These are phyloP conservation scores for Patellifolia procumbens DNA, from an alignment of 179 eudicot species.

Conservation along the genomic window DNA sequence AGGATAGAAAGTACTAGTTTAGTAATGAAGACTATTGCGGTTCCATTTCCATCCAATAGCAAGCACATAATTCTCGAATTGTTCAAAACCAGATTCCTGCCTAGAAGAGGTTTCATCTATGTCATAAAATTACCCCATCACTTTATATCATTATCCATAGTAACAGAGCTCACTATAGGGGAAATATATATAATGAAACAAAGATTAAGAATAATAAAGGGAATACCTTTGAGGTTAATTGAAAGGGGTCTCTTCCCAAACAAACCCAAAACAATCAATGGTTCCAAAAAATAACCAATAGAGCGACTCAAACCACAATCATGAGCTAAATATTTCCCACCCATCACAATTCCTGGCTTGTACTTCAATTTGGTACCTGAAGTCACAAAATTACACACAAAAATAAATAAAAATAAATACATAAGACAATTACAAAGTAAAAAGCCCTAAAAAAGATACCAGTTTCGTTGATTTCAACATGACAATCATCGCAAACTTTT, in stretches of 20 bases:
- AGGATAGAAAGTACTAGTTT: too few species aligned
- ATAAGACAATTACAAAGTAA: background rate
- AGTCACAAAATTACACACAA: background rate
- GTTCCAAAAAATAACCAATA: conserved; percentile 86
- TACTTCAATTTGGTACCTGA: conserved; percentile 90
- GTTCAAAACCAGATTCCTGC: too few species aligned
- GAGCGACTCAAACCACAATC: conserved; percentile 75
- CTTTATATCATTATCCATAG: background rate
- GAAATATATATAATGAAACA: background rate
- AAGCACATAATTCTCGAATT: too few species aligned
- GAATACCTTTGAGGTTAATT: conserved; percentile 71
- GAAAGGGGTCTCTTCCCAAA: conserved; percentile 81
- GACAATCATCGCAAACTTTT: conserved; percentile 67
- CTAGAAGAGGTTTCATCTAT: background rate
- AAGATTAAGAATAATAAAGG: background rate
- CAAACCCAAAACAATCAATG: conserved; percentile 68
- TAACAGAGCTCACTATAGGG: too few species aligned
- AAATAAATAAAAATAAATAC: background rate
- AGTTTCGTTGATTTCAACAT: conserved; percentile 77
- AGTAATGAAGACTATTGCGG: background rate
- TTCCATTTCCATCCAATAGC: background rate
- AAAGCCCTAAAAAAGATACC: conserved; percentile 44
- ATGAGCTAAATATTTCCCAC: conserved; percentile 68
- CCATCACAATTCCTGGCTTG: conserved; percentile 81
- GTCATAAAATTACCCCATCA: background rate